These are phyloP conservation scores for Suillus fuscotomentosus DNA, from an alignment of 768 basidiomycete species.

Conservation along the genomic window DNA sequence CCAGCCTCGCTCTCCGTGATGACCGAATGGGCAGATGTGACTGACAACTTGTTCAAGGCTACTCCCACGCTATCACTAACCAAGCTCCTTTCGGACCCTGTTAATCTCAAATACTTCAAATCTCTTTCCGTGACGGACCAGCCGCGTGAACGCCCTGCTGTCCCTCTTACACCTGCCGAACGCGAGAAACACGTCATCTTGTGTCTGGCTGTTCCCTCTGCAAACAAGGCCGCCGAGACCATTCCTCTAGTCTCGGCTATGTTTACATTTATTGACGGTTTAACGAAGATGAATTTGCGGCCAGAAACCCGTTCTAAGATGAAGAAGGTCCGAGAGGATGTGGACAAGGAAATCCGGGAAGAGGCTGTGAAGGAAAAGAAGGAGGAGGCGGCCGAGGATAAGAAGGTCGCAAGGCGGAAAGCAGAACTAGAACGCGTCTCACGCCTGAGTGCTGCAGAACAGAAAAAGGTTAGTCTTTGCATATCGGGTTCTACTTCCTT, in stretches of 20 bases:
- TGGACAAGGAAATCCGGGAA: conserved; percentile 66
- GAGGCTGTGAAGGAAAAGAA: conserved; percentile 66
- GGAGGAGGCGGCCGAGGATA: conserved; percentile 71
- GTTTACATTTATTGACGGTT: conserved; percentile 75
- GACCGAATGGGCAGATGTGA: conserved; percentile 88
- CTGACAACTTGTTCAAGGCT: conserved; percentile 70
- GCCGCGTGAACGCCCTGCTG: conserved; percentile 65
- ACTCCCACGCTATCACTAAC: conserved; percentile 48
- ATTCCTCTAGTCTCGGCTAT: conserved; percentile 59
- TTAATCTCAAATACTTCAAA: conserved; percentile 74
- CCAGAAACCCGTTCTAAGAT: conserved; percentile 85
- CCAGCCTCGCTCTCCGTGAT: conserved; percentile 68
- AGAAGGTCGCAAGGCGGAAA: conserved; percentile 68
- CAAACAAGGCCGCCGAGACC: conserved; percentile 47
- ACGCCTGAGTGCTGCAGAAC: conserved; percentile 74
- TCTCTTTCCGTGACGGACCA: conserved; percentile 90
- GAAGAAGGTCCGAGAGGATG: conserved; percentile 67
- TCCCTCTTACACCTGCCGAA: conserved; percentile 46
- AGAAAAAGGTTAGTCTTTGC: conserved; percentile 62
- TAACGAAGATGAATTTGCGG: conserved; percentile 59
- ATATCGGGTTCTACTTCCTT: not conserved
- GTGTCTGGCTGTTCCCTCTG: conserved; percentile 54
- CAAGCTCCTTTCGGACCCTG: conserved; percentile 61
- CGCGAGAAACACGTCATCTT: conserved; percentile 77
- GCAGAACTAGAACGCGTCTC: conserved; percentile 73